These are phyloP conservation scores for Erodium maritimum DNA, from an alignment of 345 rosid genomes.

Conservation along the genomic window DNA sequence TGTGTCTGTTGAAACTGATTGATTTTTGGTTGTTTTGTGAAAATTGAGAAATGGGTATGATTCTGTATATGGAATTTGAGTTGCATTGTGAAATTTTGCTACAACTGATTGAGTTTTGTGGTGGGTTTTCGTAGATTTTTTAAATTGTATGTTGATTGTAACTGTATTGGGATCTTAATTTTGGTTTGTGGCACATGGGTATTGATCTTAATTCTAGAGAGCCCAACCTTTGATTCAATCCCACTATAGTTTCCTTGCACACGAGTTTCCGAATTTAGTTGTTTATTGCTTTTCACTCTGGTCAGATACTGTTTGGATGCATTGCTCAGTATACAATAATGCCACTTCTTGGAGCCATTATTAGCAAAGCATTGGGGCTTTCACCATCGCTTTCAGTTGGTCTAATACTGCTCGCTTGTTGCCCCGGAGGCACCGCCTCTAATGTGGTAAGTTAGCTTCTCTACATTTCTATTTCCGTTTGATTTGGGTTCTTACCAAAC, in stretches of 20 bases:
- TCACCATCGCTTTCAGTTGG: conserved; percentile 56
- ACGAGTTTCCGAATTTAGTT: neutral
- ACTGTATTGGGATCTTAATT: too few relatives aligned
- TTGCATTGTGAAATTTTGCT: too few relatives aligned
- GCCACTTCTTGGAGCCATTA: conserved; percentile 32
- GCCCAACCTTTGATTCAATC: neutral
- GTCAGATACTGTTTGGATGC: conserved; percentile 57
- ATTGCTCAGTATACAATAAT: conserved; percentile 54
- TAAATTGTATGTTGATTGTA: too few relatives aligned
- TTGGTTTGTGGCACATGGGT: too few relatives aligned
- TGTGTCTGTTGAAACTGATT: too few relatives aligned
- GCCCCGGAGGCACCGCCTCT: conserved; percentile 69
- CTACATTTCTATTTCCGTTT: neutral
- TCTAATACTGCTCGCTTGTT: conserved; percentile 45
- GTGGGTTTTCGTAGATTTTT: too few relatives aligned
- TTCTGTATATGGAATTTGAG: too few relatives aligned
- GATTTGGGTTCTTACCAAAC: neutral
- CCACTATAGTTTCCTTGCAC: neutral
- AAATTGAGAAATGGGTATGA: too few relatives aligned
- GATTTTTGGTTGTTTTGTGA: too few relatives aligned
- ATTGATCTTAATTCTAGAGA: neutral
- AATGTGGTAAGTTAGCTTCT: conserved; percentile 43
- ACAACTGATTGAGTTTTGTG: too few relatives aligned
- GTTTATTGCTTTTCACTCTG: conserved; percentile 1
- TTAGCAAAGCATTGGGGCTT: conserved; percentile 46